Evolutionary conservation across 495 filamentous ascomycete genomes (phyloP).

Genomic region (Penicillium malachiteum): DNA sequence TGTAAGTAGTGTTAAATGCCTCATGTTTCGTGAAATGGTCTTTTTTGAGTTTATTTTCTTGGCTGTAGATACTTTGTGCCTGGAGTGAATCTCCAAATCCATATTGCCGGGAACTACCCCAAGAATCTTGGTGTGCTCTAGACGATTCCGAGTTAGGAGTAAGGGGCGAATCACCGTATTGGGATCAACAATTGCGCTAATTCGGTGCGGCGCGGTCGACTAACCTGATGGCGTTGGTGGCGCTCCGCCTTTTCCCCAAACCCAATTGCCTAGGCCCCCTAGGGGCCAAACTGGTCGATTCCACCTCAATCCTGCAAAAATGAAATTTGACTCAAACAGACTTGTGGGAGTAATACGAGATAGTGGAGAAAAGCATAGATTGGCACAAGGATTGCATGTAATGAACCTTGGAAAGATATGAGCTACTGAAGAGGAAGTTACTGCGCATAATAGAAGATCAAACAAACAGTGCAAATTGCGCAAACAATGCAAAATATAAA

Average conservation of each 20-base stretch:
- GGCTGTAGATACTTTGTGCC: background rate
- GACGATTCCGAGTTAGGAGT: background rate
- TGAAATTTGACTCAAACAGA: background rate
- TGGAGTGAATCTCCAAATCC: background rate
- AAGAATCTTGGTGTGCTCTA: background rate
- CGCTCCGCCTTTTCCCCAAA: background rate
- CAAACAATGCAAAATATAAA: too few species aligned
- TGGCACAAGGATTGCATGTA: background rate
- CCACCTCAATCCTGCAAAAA: background rate
- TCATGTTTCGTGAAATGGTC: too few species aligned
- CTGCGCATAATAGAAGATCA: too few species aligned
- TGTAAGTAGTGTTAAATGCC: too few species aligned
- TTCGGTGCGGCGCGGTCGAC: constrained; percentile 5
- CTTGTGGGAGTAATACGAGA: background rate
- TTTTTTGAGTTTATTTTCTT: too few species aligned
- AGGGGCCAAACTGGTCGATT: background rate
- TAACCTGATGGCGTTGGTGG: background rate
- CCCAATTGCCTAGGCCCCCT: background rate
- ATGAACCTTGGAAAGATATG: background rate
- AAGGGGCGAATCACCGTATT: background rate
- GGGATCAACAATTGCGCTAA: background rate
- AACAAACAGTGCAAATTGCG: too few species aligned
- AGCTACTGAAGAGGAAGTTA: too few species aligned
- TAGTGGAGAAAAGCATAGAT: background rate
- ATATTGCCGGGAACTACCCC: background rate